Evolutionary conservation across 768 basidiomycete species (phyloP), one percentile per base, ranked within the genome.

Genomic region (Phlegmacium glaucopus): DNA sequence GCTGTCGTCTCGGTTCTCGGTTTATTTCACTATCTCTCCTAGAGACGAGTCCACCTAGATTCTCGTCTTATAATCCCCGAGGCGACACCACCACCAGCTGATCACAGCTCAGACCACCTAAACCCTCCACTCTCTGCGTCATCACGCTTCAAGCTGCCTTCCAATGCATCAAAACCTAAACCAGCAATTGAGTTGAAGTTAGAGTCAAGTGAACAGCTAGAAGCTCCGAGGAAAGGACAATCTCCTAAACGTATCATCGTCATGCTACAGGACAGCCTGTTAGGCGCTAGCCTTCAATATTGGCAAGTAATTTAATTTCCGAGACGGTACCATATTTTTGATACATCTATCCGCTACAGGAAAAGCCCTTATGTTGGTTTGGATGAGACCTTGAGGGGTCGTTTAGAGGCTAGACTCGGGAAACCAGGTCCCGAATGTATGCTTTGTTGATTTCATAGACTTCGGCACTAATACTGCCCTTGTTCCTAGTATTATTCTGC

Each of bases 41-140:
- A 9, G 77, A 80, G 43, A 68, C 79, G 42, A 83, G 82, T 42
- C 74, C 80, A 1, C 77, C 83, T 85, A 34, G 76, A 84, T 51
- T 75, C 78, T 0, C 68, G 68, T 5, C 62, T 86, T 3, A 43
- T 80, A 16, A 37, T 60, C 10, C 43, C 42, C 26, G 34, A 46
- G n/a, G 1, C 50, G 44, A 1, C 49, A 42, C 9, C 49, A 22
- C 22, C 5, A 22, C 5, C 22, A 5, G 2, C 22, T 5, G 5
- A 22, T 47, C 7, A 37, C 34, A 15, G 13, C 7, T 10, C 17
- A 18, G 16, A 37, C 48, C 17, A 39, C 62, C 35, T 41, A 46
- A 15, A 28, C 57, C 25, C 25, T 12, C 16, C 34, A 41, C 57
- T 7, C 42, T 42, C 17, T 42, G 9, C 50, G 17, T 36, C 35